phyloP scores from a whole-genome alignment of 257 asterid species.

The Scutellaria galericulata region DNA sequence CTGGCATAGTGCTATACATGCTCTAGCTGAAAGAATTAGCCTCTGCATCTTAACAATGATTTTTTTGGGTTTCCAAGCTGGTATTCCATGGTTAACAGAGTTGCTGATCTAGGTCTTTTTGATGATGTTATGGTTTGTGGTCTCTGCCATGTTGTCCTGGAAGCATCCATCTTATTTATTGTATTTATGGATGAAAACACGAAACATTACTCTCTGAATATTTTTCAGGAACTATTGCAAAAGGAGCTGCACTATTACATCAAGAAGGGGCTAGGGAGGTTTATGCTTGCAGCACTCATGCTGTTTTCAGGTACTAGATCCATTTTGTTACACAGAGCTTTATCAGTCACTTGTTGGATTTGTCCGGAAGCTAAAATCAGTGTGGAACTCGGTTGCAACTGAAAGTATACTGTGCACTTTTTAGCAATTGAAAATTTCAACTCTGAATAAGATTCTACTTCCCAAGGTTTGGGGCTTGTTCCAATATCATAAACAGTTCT shows the following conservation, averaged over 20 bases:
- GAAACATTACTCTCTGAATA: conserved; percentile 32
- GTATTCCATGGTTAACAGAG: background rate
- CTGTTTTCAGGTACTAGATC: conserved; percentile 78
- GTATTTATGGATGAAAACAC: conserved; percentile 20
- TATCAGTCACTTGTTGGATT: conserved; percentile 2
- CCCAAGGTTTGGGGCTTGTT: background rate
- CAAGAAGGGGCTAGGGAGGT: conserved; percentile 99
- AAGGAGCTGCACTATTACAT: conserved; percentile 91
- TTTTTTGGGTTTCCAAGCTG: background rate
- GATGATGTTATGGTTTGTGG: conserved; percentile 5
- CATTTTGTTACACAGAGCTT: conserved; percentile 10
- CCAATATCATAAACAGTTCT: conserved; percentile 2
- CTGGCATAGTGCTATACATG: background rate
- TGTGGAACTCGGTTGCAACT: conserved; percentile 10
- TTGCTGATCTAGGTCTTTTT: background rate
- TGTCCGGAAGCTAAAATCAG: conserved; percentile 17
- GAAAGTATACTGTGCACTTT: background rate
- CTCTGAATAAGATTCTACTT: conserved; percentile 8
- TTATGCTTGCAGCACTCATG: conserved; percentile 94
- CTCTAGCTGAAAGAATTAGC: background rate
- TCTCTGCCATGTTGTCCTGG: background rate
- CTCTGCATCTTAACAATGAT: background rate
- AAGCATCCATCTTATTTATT: conserved; percentile 11
- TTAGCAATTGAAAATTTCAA: conserved; percentile 1
- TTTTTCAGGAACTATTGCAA: conserved; percentile 79